Base-by-base conservation (phyloP, 441 rosid genomes). In the Pelargonium fulgidum region DNA sequence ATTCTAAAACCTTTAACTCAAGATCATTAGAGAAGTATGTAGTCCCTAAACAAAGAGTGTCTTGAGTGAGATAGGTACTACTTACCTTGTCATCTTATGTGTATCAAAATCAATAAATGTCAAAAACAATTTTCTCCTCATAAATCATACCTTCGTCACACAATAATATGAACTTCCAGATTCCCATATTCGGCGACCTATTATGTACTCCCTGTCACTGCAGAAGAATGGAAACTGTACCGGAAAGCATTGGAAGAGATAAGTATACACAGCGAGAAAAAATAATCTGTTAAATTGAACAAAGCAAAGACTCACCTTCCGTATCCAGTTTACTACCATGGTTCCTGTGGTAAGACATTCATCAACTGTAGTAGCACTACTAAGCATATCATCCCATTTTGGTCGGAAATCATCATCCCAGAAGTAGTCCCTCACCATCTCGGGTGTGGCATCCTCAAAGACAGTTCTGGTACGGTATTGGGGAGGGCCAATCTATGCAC, bases 141-240 rank as follows among this genome's bases (percentile, higher is more conserved):
- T 24, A 24, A 24, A 67, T 70, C 47, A 2, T 83, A 92, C 98
- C 98, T 91, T 91, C 2, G 98, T 91, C 69, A 93, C 81, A 70
- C 97, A 93, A 83, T 89, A 93, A 75, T 84, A 93, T 0, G 64
- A 17, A 63, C 89, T 83, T 52, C 88, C 90, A 0, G 93, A 86
- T 48, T 91, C 96, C 97, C 98, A 93, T 41, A 91, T 93, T 50
- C 98, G 88, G 48, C 98, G 96, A 45, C 95, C 93, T 36, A 93
- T 87, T 9, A 93, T 73, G 66, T 93, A 93, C 69, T 93, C 97
- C 72, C 98, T 79, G 80, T 93, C 91, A 19, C 97, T 93, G 70
- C 98, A 93, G 64, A 93, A 93, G 89, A 93, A 88, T 14, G 98
- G 98, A 75, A 93, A 93, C 98, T 93, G 93, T 65, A 62, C 9